Base-by-base conservation (phyloP, 768 basidiomycete species). In the Lactarius pseudohatsudake region DNA sequence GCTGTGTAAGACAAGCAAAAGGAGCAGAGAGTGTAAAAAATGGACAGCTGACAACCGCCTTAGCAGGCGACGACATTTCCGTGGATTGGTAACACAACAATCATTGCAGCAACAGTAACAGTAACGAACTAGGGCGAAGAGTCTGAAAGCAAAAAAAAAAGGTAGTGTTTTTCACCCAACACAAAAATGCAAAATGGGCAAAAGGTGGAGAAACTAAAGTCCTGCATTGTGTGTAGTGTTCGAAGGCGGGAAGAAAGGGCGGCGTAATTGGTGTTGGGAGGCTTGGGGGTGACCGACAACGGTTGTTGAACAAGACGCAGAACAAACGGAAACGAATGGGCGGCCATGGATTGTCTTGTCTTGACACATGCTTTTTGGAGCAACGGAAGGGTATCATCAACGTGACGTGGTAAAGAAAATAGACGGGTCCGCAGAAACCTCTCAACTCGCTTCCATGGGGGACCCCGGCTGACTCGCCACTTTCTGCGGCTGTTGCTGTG, bases 361-460 rank as follows among this genome's bases (percentile, higher is more conserved):
- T n/a, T 22, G 36, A 61, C 57, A 57, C 9, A 56, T 47, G 30
- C 47, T 32, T 62, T 61, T 65, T 57, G 58, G 55, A 60, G 41
- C 36, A 40, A 34, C 56, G 55, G 16, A 56, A 56, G 40, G 65
- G 59, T 57, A 61, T 61, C 59, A 50, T 40, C 45, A 9, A 53
- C 45, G 36, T 28, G 41, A 50, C 57, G 61, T 32, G 61, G 26
- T 28, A 53, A 62, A 57, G 18, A 56, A 56, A 56, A 56, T n/a
- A n/a, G 55, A n/a, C 22, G 20, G 55, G 55, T 56, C 30, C 55
- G 32, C 20, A 56, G 3, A 20, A 57, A 47, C 36, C 62, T 36
- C 26, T 66, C 65, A 66, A n/a, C 57, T 58, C 28, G 61, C 54
- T 54, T 62, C 61, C 47, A 62, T 53, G 18, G 61, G 65, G 41